phyloP scores from a whole-genome alignment of 768 basidiomycete genomes.

The Zangia roseola region DNA sequence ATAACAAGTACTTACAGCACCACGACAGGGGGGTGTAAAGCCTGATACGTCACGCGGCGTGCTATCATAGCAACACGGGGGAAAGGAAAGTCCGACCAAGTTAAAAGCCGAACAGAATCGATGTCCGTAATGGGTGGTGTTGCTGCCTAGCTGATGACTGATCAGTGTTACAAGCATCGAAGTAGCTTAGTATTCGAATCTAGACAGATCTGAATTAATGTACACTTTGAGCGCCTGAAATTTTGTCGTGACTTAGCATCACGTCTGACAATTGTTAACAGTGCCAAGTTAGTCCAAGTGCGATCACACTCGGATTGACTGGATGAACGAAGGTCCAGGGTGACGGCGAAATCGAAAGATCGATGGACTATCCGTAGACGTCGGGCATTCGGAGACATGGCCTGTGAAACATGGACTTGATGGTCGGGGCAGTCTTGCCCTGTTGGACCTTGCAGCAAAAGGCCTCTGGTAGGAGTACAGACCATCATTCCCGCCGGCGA shows the following conservation, averaged over 20 bases:
- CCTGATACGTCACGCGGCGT: neutral
- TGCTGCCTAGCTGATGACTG: neutral
- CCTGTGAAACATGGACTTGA: neutral
- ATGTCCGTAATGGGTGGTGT: neutral
- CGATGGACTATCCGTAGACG: neutral
- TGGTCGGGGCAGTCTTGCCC: neutral
- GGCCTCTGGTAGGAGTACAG: neutral
- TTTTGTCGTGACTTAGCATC: too few species aligned
- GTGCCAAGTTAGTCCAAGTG: too few species aligned
- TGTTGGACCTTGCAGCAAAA: neutral
- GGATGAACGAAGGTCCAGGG: too few species aligned
- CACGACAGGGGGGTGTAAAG: neutral
- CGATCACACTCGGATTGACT: too few species aligned
- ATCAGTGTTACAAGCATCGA: neutral
- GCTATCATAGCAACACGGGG: neutral
- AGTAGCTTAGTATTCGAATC: neutral
- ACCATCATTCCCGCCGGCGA: constrained; percentile 9
- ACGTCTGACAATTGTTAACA: too few species aligned
- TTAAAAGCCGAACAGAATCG: neutral
- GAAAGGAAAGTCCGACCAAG: neutral
- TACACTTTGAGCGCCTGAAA: neutral
- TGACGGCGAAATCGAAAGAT: neutral
- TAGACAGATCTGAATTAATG: neutral
- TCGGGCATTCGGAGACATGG: neutral
- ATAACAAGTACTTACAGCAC: neutral